These are phyloP conservation scores for Sporothrix mexicana DNA, from an alignment of 2,329 filamentous ascomycete species.

Conservation along the genomic window DNA sequence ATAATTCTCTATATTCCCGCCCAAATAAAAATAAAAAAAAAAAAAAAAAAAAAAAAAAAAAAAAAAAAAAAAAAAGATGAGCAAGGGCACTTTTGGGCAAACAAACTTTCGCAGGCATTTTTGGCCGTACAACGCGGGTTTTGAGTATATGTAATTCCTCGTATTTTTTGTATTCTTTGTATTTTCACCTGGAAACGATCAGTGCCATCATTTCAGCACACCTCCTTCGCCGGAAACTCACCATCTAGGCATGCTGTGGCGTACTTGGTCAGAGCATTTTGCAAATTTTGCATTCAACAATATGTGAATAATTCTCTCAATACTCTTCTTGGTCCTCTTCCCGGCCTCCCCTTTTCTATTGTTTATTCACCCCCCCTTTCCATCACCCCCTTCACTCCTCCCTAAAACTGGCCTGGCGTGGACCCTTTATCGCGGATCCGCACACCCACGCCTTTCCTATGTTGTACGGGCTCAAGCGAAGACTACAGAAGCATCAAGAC, in stretches of 20 bases:
- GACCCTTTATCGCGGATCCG: slow-evolving; percentile 6
- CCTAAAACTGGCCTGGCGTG: slow-evolving; percentile 11
- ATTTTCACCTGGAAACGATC: no score
- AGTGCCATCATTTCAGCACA: neutral
- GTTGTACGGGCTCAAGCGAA: neutral
- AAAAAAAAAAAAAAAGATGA: no score
- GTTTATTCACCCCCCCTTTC: neutral
- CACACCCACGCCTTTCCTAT: neutral
- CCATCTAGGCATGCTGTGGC: neutral
- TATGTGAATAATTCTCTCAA: no score
- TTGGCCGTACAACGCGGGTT: no score
- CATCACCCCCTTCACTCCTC: neutral
- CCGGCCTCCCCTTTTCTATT: neutral
- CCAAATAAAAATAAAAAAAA: no score
- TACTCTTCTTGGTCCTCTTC: no score
- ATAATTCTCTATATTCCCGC: no score
- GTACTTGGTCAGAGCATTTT: neutral
- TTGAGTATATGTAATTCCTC: neutral
- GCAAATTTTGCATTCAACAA: neutral
- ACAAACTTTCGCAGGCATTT: no score
- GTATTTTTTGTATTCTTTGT: neutral
- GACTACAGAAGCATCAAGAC: neutral
- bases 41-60: no score
- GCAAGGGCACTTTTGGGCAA: no score
- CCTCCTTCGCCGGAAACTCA: neutral